A percentile compares a stretch with the other conserved stretches of the same genome.
Evolutionary conservation across 2,329 filamentous ascomycete species (phyloP).

Genomic region (Trichophaea hybrida): DNA sequence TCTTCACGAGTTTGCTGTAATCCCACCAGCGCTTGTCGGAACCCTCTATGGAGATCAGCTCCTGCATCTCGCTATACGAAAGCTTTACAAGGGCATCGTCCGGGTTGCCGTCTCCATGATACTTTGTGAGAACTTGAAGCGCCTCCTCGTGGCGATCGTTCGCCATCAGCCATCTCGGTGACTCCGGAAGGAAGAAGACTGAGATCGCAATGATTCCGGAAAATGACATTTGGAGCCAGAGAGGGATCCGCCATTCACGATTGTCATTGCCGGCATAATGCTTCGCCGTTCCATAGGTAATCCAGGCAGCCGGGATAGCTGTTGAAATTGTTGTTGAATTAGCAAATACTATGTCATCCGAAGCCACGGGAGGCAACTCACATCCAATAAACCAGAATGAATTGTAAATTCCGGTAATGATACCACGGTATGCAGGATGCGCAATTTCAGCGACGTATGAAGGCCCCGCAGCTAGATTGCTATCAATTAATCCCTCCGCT

Average conservation of each 20-base stretch:
- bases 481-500: not conserved
- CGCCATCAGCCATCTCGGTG: slow-evolving; percentile 34
- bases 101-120: slow-evolving; percentile 40
- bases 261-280: slow-evolving; percentile 31
- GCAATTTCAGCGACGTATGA: slow-evolving; percentile 38
- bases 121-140: slow-evolving; percentile 33
- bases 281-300: slow-evolving; percentile 23
- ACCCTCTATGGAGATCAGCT: slow-evolving; percentile 38
- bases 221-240: slow-evolving; percentile 41
- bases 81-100: slow-evolving; percentile 40
- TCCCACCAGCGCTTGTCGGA: slow-evolving; percentile 45
- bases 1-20: slow-evolving; percentile 40
- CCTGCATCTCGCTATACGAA: slow-evolving; percentile 37
- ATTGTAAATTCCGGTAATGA: slow-evolving; percentile 35
- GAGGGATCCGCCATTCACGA: slow-evolving; percentile 37
- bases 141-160: slow-evolving; percentile 32
- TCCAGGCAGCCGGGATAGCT: slow-evolving; percentile 31
- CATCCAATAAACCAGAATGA: slow-evolving; percentile 39
- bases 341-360: slow-evolving; percentile 42
- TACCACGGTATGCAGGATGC: slow-evolving; percentile 36
- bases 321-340: slow-evolving; percentile 28
- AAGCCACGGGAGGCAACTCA: slow-evolving; percentile 2
- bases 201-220: slow-evolving; percentile 37
- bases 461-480: slow-evolving; percentile 31
- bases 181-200: slow-evolving; percentile 39